phyloP scores from a whole-genome alignment of 805 yeast species.

The Saturnispora besseyi region DNA sequence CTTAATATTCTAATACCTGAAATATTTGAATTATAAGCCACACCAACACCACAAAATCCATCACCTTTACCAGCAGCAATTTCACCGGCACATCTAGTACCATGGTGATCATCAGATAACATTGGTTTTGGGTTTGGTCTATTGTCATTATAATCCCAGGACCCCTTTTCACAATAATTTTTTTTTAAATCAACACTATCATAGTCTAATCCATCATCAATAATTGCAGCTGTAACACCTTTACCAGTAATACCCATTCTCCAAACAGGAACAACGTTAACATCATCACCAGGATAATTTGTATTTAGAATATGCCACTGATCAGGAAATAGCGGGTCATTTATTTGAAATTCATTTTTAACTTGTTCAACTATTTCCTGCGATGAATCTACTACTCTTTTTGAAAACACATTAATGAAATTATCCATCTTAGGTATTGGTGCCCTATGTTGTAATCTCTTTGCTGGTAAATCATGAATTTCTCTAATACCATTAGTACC shows the following conservation, averaged over 20 bases:
- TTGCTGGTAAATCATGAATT: slow-evolving; percentile 48
- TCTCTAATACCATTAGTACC: slow-evolving; percentile 32
- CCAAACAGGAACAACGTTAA: slow-evolving; percentile 86
- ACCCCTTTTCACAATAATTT: slow-evolving; percentile 68
- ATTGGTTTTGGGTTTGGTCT: slow-evolving; percentile 70
- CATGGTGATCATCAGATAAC: slow-evolving; percentile 79
- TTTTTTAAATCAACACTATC: slow-evolving; percentile 63
- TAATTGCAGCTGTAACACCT: slow-evolving; percentile 77
- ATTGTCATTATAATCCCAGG: slow-evolving; percentile 88
- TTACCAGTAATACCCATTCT: slow-evolving; percentile 67
- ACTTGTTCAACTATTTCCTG: slow-evolving; percentile 38
- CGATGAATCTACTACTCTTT: slow-evolving; percentile 41
- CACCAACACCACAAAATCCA: slow-evolving; percentile 90
- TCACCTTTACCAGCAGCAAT: slow-evolving; percentile 80
- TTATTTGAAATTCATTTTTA: slow-evolving; percentile 46
- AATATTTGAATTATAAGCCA: slow-evolving; percentile 80
- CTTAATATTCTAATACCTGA: slow-evolving; percentile 86
- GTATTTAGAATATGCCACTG: slow-evolving; percentile 94
- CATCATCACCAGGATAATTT: slow-evolving; percentile 66
- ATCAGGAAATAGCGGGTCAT: slow-evolving; percentile 71
- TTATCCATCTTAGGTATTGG: slow-evolving; percentile 36
- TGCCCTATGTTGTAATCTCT: slow-evolving; percentile 43
- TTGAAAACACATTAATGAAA: background rate
- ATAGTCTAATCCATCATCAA: slow-evolving; percentile 91
- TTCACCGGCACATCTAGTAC: slow-evolving; percentile 97